Evolutionary conservation across 2,329 filamentous ascomycete genomes (phyloP), one percentile per base, ranked within the genome.

Genomic region (Blumeriella jaapii): DNA sequence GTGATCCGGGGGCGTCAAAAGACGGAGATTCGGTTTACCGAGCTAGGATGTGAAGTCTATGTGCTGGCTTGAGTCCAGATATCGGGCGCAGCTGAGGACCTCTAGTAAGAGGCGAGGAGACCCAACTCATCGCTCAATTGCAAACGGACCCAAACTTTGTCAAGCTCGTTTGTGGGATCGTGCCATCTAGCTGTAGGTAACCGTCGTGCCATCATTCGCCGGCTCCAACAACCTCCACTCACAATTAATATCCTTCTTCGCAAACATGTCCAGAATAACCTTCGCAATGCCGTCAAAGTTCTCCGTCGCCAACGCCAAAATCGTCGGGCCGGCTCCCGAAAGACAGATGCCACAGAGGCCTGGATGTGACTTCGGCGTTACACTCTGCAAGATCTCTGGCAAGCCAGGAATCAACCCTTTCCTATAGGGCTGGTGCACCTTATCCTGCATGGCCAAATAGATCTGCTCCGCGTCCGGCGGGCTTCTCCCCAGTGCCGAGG

Each of bases 381-480:
- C 87, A 41, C 81, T 89, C 57, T 85, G 75, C 34, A 98, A 75
- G 35, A 98, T 89, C 56, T 94, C 82, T 11, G 82, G 81, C 38
- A 98, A 69, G 1, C 89, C 91, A 1, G 91, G 91, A 49, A 98
- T 93, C 43, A 98, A 72, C 2, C 73, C 80, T 61, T 91, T 80
- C 35, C 91, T 80, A 65, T 98, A 96, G 27, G 86, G 91, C 61
- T 98, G 91, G 63, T 98, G 91, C 42, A 98, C 76, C 62, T 87
- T 93, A 65, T 98, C 91, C 63, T 96, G 91, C 91, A 98, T 98
- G 29, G 87, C 89, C 30, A 93, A 77, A 64, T 93, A 93, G 58
- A 98, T 98, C 60, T 93, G 80, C 51, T 93, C 80, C 14, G 91
- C 80, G 55, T 95, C 82, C 2, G 87, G 89, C 7, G 91, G 89